These are phyloP conservation scores for Amoebophrya sp. DNA, from an alignment of 169 alveolate genomes.

Conservation along the genomic window DNA sequence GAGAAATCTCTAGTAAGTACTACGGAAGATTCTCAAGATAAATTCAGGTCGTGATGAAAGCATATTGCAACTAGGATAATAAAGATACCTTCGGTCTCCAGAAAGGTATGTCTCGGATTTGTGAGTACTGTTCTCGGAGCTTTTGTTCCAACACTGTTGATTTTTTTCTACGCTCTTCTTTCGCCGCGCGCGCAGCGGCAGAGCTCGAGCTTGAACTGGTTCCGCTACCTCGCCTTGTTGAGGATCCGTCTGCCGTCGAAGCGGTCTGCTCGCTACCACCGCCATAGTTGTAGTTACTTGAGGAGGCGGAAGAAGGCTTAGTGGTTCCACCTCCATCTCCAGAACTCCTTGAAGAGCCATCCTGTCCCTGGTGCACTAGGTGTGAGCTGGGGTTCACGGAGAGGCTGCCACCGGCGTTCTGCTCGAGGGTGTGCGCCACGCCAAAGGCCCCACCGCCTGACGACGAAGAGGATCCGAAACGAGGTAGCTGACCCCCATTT, in stretches of 20 bases:
- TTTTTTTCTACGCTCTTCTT: neutral
- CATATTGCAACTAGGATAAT: too few species aligned
- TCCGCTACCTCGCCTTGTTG: neutral
- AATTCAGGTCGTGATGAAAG: too few species aligned
- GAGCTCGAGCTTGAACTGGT: neutral
- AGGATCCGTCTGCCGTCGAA: neutral
- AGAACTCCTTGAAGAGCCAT: too few species aligned
- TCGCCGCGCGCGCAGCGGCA: neutral
- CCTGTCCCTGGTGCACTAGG: too few species aligned
- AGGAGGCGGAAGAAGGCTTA: too few species aligned
- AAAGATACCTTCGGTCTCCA: neutral
- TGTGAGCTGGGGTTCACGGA: too few species aligned
- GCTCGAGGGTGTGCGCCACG: too few species aligned
- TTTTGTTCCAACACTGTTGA: neutral
- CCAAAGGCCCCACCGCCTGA: too few species aligned
- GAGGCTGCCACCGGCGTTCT: too few species aligned
- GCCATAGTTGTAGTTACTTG: neutral
- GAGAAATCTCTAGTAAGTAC: neutral
- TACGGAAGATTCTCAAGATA: neutral
- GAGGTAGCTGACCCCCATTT: too few species aligned
- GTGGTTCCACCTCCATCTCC: too few species aligned
- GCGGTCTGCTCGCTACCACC: neutral
- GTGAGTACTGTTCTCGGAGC: constrained; percentile 1
- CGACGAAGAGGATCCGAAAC: too few species aligned
- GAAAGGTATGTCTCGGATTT: neutral